phyloP scores from a whole-genome alignment of 495 filamentous ascomycete species.

The Aspergillus heteromorphus region DNA sequence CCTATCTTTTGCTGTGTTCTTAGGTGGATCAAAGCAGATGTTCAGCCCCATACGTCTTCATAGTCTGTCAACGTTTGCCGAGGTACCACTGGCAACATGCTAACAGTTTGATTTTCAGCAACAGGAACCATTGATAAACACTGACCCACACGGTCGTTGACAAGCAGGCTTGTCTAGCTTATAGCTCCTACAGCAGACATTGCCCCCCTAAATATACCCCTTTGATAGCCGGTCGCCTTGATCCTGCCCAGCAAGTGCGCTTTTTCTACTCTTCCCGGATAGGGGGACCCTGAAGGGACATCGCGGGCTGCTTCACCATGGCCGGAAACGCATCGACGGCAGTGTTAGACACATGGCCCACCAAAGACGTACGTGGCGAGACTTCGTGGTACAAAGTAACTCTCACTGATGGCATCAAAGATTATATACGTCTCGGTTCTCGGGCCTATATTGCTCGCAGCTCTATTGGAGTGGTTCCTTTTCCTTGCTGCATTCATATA shows the following conservation, averaged over 20 bases:
- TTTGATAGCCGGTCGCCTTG: too few relatives aligned
- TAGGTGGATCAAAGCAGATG: not conserved
- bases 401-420: conserved; percentile 30
- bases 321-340: conserved; percentile 1
- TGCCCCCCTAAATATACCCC: too few relatives aligned
- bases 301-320: not conserved
- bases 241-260: not conserved
- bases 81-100: not conserved
- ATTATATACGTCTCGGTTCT: conserved; percentile 80
- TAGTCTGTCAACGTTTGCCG: not conserved
- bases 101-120: not conserved
- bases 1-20: not conserved
- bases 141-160: not conserved
- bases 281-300: not conserved
- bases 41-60: too few relatives aligned
- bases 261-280: not conserved
- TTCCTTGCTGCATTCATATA: conserved; percentile 92
- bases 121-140: not conserved
- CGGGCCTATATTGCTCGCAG: conserved; percentile 75
- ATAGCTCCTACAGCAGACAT: not conserved
- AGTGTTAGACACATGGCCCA: conserved; percentile 46
- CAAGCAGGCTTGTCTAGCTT: not conserved
- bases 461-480: conserved; percentile 88
- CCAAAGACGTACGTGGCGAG: conserved; percentile 57
- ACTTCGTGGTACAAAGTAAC: not conserved